Base-by-base conservation (phyloP, 345 rosid genomes). In the Salix koriyanagi region DNA sequence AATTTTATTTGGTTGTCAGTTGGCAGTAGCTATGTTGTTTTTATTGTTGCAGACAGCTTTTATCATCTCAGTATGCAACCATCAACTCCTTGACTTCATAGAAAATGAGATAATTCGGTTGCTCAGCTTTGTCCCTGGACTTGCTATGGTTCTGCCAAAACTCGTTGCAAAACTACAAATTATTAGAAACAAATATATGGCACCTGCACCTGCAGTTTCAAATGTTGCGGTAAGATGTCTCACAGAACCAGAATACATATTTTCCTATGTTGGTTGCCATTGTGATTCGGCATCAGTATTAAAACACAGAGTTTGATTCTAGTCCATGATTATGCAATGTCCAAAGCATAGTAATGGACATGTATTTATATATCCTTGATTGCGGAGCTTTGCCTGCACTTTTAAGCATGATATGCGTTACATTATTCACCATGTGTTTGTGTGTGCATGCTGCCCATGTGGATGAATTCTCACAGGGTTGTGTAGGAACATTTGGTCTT, bases 61-160 rank as follows among this genome's bases (percentile, higher is more conserved):
- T 81, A 92, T 96, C 76, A 93, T 96, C 81, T 91, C 87, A 21
- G 94, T 96, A 19, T 96, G 98, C 80, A 92, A 96, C 72, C 92
- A 96, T 80, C 98, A 96, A 80, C 93, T 96, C 68, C 94, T 96
- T 30, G 84, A 93, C 78, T 93, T 96, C 91, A 89, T 96, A 67
- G 99, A 96, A 86, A 96, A 92, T 66, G 98, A 93, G 80, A 77
- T 92, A 77, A 92, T 96, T 30, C 84, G 93, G 92, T 75, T 88
- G 34, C 91, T 96, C 26, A 85, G 93, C 88, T 84, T 84, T 80
- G 84, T 93, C 44, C 98, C 99, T 1, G 96, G 94, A 65, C 70
- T 91, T 75, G 89, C 90, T 65, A 79, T 91, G 48, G 79, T 78
- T 76, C 82, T 93, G 67, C 94, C 97, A 36, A 82, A 76, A 34